These are phyloP conservation scores for Dentipellis fragilis DNA, from an alignment of 768 basidiomycete genomes.

Conservation along the genomic window DNA sequence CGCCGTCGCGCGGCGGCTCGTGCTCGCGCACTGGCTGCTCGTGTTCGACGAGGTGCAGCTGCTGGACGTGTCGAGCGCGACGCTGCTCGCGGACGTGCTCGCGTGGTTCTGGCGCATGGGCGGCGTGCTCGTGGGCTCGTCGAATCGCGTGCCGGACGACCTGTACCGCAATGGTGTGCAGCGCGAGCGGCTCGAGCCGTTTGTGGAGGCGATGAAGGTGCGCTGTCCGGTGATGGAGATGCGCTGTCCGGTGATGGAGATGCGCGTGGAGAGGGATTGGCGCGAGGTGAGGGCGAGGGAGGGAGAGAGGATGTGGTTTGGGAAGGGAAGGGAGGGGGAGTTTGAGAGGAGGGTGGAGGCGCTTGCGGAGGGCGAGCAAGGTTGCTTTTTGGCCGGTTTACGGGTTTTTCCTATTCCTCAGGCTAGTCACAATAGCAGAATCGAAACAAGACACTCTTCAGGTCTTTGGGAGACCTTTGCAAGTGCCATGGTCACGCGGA, in stretches of 20 bases:
- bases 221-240: constrained; percentile 43
- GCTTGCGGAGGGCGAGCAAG: background rate
- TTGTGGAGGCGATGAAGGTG: constrained; percentile 43
- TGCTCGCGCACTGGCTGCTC: constrained; percentile 39
- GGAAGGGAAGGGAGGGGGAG: constrained; percentile 12
- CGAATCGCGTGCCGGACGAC: constrained; percentile 45
- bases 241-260: constrained; percentile 33
- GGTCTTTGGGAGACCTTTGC: constrained; percentile 40
- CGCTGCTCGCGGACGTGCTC: constrained; percentile 38
- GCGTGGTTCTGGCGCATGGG: constrained; percentile 59
- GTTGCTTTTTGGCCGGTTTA: no score
- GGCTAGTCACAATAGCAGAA: background rate
- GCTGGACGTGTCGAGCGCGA: constrained; percentile 49
- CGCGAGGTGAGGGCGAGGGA: constrained; percentile 19
- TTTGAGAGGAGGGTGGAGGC: constrained; percentile 15
- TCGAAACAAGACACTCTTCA: constrained; percentile 20
- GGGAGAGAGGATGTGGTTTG: constrained; percentile 24
- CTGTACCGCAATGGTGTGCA: constrained; percentile 51
- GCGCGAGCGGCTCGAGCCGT: constrained; percentile 43
- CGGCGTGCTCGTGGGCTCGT: constrained; percentile 39
- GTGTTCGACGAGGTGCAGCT: constrained; percentile 55
- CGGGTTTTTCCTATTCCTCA: background rate
- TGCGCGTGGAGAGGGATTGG: constrained; percentile 40
- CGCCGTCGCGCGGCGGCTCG: constrained; percentile 32
- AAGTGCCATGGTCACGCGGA: constrained; percentile 32